Base-by-base conservation (phyloP, 768 basidiomycete genomes). In the Pleurotus pulmonarius region DNA sequence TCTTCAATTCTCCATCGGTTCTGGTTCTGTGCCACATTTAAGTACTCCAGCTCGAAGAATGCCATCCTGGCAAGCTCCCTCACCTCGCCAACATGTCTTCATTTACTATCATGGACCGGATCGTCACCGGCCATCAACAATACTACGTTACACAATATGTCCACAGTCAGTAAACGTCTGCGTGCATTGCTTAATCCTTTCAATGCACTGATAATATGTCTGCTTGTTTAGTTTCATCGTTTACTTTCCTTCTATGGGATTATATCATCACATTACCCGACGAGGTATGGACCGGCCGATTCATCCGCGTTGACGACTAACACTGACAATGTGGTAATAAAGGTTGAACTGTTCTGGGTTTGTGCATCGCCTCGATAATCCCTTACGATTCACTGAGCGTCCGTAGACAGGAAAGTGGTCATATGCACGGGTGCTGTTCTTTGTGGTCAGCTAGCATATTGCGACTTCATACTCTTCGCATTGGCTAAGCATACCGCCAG, bases 331-430 rank as follows among this genome's bases (percentile, higher is more conserved):
- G n/a, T 9, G n/a, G 2, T 5, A 11, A 8, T 13, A 22, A 13
- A 48, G 46, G 46, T 48, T 18, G 46, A 25, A 48, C 46, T 48
- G 5, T 48, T 48, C 25, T 48, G 46, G 46, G 46, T 48, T 12
- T 18, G 46, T 18, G 46, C 20, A 12, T 22, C 46, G 5, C 24
- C 9, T 16, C 3, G 39, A 43, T 12, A 20, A 8, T 8, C 20
- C 41, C 20, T 13, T 43, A n/a, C 4, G 15, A 43, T 20, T 20
- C 12, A 43, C n/a, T 20, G 15, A n/a, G n/a, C 13, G 9, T 13
- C 12, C 9, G 20, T 29, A 49, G 48, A 29, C 48, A 5, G 48
- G 48, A 15, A 25, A 34, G 3, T 49, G 48, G 48, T 29, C 48
- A 20, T 29, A 26, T 34, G 22, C 48, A 29, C 48, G 48, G 4